These are phyloP conservation scores for Aspergillus hortae DNA, from an alignment of 2,329 filamentous ascomycete species.

Conservation along the genomic window DNA sequence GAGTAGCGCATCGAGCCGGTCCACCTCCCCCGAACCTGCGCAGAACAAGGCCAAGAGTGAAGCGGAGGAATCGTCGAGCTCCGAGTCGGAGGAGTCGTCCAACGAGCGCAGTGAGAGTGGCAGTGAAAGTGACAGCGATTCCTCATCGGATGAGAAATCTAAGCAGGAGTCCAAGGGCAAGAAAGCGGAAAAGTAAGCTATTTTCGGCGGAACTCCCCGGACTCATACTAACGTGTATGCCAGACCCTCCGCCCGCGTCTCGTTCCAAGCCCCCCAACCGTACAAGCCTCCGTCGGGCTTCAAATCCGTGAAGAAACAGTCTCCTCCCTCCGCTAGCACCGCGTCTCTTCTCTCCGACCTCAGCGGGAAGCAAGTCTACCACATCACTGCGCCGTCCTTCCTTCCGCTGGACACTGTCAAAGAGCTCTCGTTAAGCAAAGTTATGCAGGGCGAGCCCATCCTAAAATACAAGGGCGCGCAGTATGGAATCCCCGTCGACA, in stretches of 20 bases:
- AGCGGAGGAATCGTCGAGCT: slow-evolving; percentile 3
- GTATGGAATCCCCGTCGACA: slow-evolving; percentile 38
- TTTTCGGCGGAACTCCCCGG: not conserved
- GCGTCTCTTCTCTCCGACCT: slow-evolving; percentile 37
- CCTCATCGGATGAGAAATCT: slow-evolving; percentile 5
- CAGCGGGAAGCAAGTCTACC: slow-evolving; percentile 45
- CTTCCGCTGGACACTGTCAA: slow-evolving; percentile 44
- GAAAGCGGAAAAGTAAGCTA: slow-evolving; percentile 8
- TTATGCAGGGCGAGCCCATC: slow-evolving; percentile 39
- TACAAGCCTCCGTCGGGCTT: slow-evolving; percentile 45
- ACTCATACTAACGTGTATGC: not conserved
- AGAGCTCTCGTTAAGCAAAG: slow-evolving; percentile 41
- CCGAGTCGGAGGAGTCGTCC: slow-evolving; percentile 9
- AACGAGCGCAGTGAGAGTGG: slow-evolving; percentile 10
- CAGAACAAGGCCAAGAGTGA: slow-evolving; percentile 2
- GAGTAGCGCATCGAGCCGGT: slow-evolving; percentile 7
- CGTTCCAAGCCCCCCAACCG: slow-evolving; percentile 28
- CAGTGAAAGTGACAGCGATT: slow-evolving; percentile 12
- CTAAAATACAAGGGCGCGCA: slow-evolving; percentile 40
- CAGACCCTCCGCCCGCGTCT: slow-evolving; percentile 10
- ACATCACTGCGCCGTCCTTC: slow-evolving; percentile 45
- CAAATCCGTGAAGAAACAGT: slow-evolving; percentile 32
- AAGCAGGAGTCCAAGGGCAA: not conserved
- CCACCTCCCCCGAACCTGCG: slow-evolving; percentile 9
- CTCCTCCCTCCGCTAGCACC: slow-evolving; percentile 28